Evolutionary conservation across 345 rosid species (phyloP), one percentile per base, ranked within the genome.

Genomic region (Arabidopsis suecica): DNA sequence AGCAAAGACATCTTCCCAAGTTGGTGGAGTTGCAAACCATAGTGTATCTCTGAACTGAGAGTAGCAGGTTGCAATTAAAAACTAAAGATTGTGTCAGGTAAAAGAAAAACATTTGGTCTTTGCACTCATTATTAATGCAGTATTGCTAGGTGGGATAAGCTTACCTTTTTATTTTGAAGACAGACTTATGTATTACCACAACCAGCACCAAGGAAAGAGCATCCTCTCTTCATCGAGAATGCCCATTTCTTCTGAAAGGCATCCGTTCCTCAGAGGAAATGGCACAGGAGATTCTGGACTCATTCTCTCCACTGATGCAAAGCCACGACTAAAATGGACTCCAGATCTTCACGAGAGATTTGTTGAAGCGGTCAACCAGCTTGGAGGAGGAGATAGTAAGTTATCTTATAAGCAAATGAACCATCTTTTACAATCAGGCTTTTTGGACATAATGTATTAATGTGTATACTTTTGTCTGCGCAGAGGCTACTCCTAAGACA

Each of bases 401-500:
- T 81, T 61, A 47, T 32, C 36, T 14, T 56, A 55, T 51, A 16
- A 75, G 61, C 13, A 67, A 38, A 37, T 3, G 12, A 56, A 49
- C 55, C 44, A 48, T 58, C 9, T 37, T 57, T 57, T 9, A 48
- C 10, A 47, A 42, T 10, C 58, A 56, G 10, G 42, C 34, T 28
- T 38, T 23, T 23, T 41, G 14, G 32, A 41, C 37, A 61, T 61
- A 53, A 62, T 69, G 40, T 69, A 51, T 44, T 61, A 51, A 76
- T 55, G 28, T 50, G 28, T 76, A 8, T 62, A 76, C 23, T 64
- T 36, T 48, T 73, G 49, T 16, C 66, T 67, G 58, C 79, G 72
- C 91, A 93, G 98, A 90, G 81, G 96, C 98, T 72, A 93, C 95
- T 76, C 98, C 98, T 4, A 93, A 93, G 86, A 83, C 98, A 44